Conservation (phyloP, 1,139 yeast species). For the Protomyces gravidus region DNA sequence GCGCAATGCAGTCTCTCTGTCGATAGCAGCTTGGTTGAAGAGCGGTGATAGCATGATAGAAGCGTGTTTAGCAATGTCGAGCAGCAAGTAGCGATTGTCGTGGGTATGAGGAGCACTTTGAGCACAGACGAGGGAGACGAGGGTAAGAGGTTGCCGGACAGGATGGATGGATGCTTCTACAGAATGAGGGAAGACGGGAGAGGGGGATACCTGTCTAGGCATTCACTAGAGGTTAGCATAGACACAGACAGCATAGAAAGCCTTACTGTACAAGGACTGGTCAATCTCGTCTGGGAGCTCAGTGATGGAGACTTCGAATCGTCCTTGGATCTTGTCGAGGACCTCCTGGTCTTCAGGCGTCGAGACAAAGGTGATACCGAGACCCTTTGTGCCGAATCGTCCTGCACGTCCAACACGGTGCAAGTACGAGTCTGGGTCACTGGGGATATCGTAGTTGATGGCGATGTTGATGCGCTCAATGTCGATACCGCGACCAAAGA, state of each 20-base stretch:
- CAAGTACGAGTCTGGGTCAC: conserved; percentile 83
- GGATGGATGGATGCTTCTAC: background rate
- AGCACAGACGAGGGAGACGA: background rate
- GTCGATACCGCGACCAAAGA: conserved; percentile 98
- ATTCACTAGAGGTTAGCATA: background rate
- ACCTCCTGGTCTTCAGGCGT: conserved; percentile 84
- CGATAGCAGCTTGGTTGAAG: background rate
- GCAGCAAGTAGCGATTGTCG: too few species aligned
- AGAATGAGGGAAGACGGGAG: background rate
- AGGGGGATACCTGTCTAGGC: too few species aligned
- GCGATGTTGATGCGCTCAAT: conserved; percentile 97
- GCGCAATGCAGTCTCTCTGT: background rate
- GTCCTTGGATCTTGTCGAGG: conserved; percentile 86
- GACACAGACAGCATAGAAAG: conserved; percentile 43
- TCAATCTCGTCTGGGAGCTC: conserved; percentile 98
- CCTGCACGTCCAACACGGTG: conserved; percentile 99
- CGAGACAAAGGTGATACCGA: conserved; percentile 86
- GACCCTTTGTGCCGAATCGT: conserved; percentile 98
- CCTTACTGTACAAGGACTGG: conserved; percentile 96
- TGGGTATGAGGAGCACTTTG: too few species aligned
- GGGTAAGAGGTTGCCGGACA: background rate
- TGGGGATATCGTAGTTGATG: conserved; percentile 77
- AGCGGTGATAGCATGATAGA: too few species aligned
- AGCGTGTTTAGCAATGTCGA: too few species aligned
- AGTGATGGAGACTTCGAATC: conserved; percentile 92